Percentiles rank a stretch among this genome's conserved stretches.
These are phyloP conservation scores for Amylocystis lapponica DNA, from an alignment of 768 basidiomycete species.

Conservation along the genomic window DNA sequence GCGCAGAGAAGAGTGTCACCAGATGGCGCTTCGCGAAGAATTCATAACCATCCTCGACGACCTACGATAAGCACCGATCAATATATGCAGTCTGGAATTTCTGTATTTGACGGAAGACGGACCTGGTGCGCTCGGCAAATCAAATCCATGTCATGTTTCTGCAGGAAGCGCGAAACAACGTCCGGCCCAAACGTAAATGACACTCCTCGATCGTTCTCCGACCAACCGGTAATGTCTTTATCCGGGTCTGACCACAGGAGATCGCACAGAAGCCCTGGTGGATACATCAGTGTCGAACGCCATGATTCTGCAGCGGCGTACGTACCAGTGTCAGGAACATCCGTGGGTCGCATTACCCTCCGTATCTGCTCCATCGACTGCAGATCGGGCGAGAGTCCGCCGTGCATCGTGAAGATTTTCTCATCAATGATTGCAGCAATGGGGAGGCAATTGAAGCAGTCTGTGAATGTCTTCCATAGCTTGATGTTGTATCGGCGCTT, in stretches of 20 bases:
- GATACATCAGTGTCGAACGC: conserved; percentile 1
- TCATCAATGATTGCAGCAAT: conserved; percentile 99
- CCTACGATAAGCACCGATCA: conserved; percentile 41
- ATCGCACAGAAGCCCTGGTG: conserved; percentile 85
- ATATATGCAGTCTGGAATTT: not conserved
- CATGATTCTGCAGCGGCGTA: conserved; percentile 1
- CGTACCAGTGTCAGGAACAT: conserved; percentile 96
- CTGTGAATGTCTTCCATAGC: conserved; percentile 99
- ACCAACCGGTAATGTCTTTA: conserved; percentile 99
- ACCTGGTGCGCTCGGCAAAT: conserved; percentile 99
- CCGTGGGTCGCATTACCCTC: conserved; percentile 97
- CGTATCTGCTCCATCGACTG: conserved; percentile 99
- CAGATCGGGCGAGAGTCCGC: conserved; percentile 92
- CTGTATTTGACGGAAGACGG: conserved; percentile 24
- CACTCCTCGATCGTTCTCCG: conserved; percentile 97
- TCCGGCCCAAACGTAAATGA: conserved; percentile 99
- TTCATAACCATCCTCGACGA: conserved; percentile 98
- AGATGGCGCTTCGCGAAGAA: conserved; percentile 98
- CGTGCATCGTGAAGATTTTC: conserved; percentile 99
- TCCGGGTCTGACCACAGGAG: conserved; percentile 99
- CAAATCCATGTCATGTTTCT: conserved; percentile 99
- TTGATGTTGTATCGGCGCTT: conserved; percentile 99
- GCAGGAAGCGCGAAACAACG: conserved; percentile 95
- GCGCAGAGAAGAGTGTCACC: conserved; percentile 95
- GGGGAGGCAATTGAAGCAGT: conserved; percentile 99